phyloP scores from a whole-genome alignment of 202 grass and related monocot genomes.

The Miscanthus sacchariflorus region DNA sequence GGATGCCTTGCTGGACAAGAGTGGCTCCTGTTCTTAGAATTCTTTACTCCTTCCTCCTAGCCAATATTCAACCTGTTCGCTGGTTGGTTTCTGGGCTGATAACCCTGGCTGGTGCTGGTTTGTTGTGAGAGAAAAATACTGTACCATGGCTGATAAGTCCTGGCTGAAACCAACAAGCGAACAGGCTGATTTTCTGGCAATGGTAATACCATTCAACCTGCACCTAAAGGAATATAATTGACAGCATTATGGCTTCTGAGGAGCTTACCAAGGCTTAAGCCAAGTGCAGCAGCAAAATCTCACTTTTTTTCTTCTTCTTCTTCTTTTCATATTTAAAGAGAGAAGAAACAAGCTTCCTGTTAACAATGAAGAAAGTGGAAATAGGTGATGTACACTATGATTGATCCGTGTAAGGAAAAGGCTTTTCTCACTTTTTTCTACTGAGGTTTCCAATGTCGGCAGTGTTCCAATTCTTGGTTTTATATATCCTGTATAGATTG shows the following conservation, averaged over 20 bases:
- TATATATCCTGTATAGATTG: not conserved
- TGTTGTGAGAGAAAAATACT: no score
- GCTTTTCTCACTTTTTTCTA: not conserved
- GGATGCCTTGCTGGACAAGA: constrained; percentile 34
- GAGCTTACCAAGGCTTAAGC: constrained; percentile 62
- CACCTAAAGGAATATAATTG: constrained; percentile 54
- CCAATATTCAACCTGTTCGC: not conserved
- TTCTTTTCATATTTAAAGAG: constrained; percentile 54
- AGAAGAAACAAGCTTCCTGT: constrained; percentile 56
- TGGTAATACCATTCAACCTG: constrained; percentile 42
- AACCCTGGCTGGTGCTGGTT: no score
- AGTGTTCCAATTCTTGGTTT: not conserved
- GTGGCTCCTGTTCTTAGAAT: not conserved
- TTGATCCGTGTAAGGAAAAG: constrained; percentile 37
- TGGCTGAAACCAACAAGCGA: no score
- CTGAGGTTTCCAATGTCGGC: not conserved
- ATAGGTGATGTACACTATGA: constrained; percentile 64
- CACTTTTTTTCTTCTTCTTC: not conserved
- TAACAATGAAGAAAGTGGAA: constrained; percentile 60
- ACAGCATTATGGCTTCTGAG: constrained; percentile 50
- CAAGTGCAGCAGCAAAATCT: constrained; percentile 39
- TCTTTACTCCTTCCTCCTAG: not conserved
- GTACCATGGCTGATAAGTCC: no score
- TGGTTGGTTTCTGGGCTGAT: no score
- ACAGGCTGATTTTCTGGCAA: not conserved